Evolutionary conservation across 2,329 filamentous ascomycete species (phyloP).

Genomic region (Beauveria sp.): DNA sequence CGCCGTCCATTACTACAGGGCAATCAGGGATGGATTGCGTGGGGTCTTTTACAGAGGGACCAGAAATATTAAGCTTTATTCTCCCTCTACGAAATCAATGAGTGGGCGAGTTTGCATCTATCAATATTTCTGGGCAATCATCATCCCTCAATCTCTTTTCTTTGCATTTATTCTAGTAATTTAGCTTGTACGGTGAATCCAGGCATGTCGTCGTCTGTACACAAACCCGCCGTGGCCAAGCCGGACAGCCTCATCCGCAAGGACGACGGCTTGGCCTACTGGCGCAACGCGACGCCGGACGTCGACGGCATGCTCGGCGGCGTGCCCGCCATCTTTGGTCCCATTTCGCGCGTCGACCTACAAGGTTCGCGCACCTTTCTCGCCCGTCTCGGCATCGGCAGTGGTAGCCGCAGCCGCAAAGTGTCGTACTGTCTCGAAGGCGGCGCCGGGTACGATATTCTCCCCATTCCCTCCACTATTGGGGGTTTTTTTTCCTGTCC

Average conservation of each 20-base stretch:
- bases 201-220: neutral
- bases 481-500: neutral
- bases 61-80: no score
- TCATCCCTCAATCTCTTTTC: no score
- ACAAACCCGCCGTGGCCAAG: neutral
- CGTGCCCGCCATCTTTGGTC: slow-evolving; percentile 26
- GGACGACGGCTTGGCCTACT: slow-evolving; percentile 29
- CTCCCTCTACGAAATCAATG: no score
- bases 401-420: slow-evolving; percentile 20
- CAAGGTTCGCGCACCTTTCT: slow-evolving; percentile 64
- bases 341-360: slow-evolving; percentile 56
- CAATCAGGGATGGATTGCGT: no score
- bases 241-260: slow-evolving; percentile 1
- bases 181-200: no score
- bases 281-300: slow-evolving; percentile 36
- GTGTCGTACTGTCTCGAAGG: slow-evolving; percentile 27
- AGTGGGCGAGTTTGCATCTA: no score
- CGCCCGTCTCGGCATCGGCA: slow-evolving; percentile 49
- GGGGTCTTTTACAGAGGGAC: no score
- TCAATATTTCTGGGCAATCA: no score
- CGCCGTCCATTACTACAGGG: no score
- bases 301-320: slow-evolving; percentile 71
- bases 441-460: slow-evolving; percentile 27
- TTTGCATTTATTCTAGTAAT: no score
- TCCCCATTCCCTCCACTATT: neutral